These are phyloP conservation scores for Cochlearia excelsa DNA, from an alignment of 345 rosid species.

Conservation along the genomic window DNA sequence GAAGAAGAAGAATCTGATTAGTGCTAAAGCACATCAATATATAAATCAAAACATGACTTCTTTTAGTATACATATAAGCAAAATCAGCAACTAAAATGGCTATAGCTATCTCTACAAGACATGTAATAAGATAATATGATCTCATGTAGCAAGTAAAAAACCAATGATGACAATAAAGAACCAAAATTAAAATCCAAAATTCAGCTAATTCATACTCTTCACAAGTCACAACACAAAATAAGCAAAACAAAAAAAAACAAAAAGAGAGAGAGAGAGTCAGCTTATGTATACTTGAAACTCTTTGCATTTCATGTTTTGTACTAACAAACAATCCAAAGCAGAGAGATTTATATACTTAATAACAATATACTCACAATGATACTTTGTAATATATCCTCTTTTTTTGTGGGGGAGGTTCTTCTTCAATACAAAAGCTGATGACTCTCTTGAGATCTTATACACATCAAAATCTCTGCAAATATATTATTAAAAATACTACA, in stretches of 20 bases:
- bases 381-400: neutral
- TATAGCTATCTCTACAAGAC: constrained; percentile 29
- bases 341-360: constrained; percentile 2
- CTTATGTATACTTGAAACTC: neutral
- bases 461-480: constrained; percentile 25
- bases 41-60: constrained; percentile 5
- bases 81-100: constrained; percentile 27
- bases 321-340: constrained; percentile 7
- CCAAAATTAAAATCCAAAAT: constrained; percentile 26
- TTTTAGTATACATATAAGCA: constrained; percentile 2
- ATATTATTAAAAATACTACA: constrained; percentile 21
- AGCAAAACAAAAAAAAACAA: neutral
- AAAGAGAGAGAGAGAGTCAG: constrained; percentile 3
- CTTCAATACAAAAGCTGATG: constrained; percentile 18
- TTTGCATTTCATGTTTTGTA: neutral
- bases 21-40: constrained; percentile 34
- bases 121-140: constrained; percentile 23
- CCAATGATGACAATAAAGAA: constrained; percentile 4
- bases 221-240: neutral
- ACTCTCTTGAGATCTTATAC: constrained; percentile 9
- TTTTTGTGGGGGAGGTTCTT: too few relatives aligned
- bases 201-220: constrained; percentile 7
- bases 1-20: constrained; percentile 11
- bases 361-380: neutral
- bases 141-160: constrained; percentile 11